Evolutionary conservation across 371 early-diverging fungal species (phyloP).

Genomic region (Smittium culicis): DNA sequence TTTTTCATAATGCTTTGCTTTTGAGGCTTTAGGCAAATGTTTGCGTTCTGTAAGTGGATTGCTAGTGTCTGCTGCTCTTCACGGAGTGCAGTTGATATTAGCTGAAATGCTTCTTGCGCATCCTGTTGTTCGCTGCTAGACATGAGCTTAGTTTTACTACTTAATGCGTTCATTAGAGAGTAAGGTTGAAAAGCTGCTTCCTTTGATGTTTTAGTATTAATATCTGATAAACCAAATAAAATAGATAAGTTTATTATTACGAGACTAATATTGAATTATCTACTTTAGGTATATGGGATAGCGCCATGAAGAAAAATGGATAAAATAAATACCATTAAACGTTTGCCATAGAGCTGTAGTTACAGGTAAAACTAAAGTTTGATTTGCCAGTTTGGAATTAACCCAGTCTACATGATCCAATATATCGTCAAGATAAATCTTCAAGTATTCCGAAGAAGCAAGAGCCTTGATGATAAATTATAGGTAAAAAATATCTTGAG

Average conservation of each 20-base stretch:
- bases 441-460: slow-evolving; percentile 35
- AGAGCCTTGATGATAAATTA: no score
- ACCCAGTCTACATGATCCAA: slow-evolving; percentile 34
- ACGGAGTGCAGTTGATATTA: slow-evolving; percentile 62
- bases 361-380: slow-evolving; percentile 32
- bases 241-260: no score
- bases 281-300: no score
- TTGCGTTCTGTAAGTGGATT: slow-evolving; percentile 7
- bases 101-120: slow-evolving; percentile 85
- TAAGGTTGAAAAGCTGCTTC: slow-evolving; percentile 38
- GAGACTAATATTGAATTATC: no score
- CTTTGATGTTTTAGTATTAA: slow-evolving; percentile 26
- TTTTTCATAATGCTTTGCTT: slow-evolving; percentile 17
- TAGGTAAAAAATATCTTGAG: no score
- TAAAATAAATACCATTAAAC: slow-evolving; percentile 16
- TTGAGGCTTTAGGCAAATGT: neutral
- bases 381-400: slow-evolving; percentile 26
- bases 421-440: slow-evolving; percentile 33
- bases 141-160: slow-evolving; percentile 34
- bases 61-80: slow-evolving; percentile 40
- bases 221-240: slow-evolving; percentile 16
- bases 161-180: slow-evolving; percentile 43
- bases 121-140: slow-evolving; percentile 71
- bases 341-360: slow-evolving; percentile 46
- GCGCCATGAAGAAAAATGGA: no score